phyloP scores from a whole-genome alignment of 116 monocot species.

The Iris pallida region DNA sequence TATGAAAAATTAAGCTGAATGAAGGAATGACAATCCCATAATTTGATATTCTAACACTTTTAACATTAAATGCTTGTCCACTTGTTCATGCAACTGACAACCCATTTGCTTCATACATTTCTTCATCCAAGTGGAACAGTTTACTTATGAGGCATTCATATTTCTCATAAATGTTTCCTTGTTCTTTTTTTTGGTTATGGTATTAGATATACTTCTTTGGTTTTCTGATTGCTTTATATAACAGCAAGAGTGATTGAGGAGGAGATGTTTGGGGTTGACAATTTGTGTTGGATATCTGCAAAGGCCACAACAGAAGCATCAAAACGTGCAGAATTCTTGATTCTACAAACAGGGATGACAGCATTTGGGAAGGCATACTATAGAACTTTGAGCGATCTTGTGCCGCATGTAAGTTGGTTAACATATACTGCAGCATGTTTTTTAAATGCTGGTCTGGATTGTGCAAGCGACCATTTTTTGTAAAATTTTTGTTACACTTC shows the following conservation, averaged over 20 bases:
- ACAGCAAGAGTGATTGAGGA: conserved; percentile 92
- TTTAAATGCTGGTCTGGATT: neutral
- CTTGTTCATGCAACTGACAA: too few species aligned
- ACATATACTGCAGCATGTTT: neutral
- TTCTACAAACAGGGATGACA: conserved; percentile 86
- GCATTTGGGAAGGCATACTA: conserved; percentile 87
- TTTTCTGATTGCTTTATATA: conserved; percentile 13
- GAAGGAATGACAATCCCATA: too few species aligned
- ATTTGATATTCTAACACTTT: too few species aligned
- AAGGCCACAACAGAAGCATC: conserved; percentile 73
- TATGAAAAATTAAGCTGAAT: too few species aligned
- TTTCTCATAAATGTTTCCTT: neutral
- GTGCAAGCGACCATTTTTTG: conserved; percentile 1
- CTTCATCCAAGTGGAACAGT: neutral
- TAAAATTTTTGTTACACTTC: neutral
- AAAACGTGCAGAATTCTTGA: conserved; percentile 50
- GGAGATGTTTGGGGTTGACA: conserved; percentile 85
- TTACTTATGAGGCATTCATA: neutral
- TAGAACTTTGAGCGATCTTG: conserved; percentile 69
- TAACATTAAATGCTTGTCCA: too few species aligned
- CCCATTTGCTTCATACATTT: neutral
- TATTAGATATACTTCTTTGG: neutral
- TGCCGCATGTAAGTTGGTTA: conserved; percentile 54
- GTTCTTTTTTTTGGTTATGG: neutral
- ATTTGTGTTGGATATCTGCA: conserved; percentile 87